Conservation (phyloP, 164 flowering plant species). For the Taxillus chinensis region DNA sequence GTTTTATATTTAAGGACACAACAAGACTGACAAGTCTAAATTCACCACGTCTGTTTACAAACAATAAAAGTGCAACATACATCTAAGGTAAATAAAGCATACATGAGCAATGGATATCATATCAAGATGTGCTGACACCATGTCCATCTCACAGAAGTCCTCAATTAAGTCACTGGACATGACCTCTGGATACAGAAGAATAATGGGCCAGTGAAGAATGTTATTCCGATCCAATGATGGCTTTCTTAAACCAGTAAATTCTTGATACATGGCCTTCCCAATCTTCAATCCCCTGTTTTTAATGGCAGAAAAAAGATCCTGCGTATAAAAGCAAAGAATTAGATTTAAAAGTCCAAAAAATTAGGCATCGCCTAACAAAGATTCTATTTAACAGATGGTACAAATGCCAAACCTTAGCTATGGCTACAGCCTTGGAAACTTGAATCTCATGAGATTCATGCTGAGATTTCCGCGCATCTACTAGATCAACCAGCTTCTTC, state of each 20-base stretch:
- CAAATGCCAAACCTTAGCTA: slow-evolving; percentile 52
- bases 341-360: not conserved
- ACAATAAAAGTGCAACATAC: not conserved
- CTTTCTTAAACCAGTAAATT: slow-evolving; percentile 69
- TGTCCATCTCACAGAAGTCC: slow-evolving; percentile 91
- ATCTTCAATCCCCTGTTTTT: slow-evolving; percentile 58
- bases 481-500: slow-evolving; percentile 46
- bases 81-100: not conserved
- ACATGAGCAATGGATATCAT: slow-evolving; percentile 55
- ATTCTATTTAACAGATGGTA: not conserved
- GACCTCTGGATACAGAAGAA: slow-evolving; percentile 83
- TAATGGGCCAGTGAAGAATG: slow-evolving; percentile 93
- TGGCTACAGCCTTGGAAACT: slow-evolving; percentile 47
- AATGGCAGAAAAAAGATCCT: slow-evolving; percentile 64
- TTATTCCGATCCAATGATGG: slow-evolving; percentile 55
- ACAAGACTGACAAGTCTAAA: not conserved
- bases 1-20: slow-evolving; percentile 67
- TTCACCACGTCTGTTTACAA: not conserved
- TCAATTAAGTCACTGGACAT: slow-evolving; percentile 96
- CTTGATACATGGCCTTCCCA: slow-evolving; percentile 68
- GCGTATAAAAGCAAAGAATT: slow-evolving; percentile 13
- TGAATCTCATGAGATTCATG: slow-evolving; percentile 43
- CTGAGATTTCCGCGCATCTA: slow-evolving; percentile 38
- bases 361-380: not conserved
- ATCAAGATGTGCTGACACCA: slow-evolving; percentile 75